phyloP scores from a whole-genome alignment of 768 basidiomycete genomes.

The Amanita pallidorosea region DNA sequence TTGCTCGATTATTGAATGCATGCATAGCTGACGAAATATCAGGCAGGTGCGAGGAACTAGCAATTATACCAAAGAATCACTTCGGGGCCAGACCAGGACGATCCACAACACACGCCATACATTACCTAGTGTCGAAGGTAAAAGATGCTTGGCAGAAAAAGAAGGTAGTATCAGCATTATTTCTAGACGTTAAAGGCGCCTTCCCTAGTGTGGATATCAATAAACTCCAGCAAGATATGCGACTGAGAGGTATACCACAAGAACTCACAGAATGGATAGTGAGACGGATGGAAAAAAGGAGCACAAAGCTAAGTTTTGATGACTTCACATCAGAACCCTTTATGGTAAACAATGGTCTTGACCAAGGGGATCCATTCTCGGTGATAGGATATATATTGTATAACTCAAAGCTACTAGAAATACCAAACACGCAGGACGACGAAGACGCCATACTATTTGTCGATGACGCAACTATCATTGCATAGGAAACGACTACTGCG shows the following conservation, averaged over 20 bases:
- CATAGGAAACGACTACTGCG: neutral
- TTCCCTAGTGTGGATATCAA: constrained; percentile 9
- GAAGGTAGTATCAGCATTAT: constrained; percentile 5
- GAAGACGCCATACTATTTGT: neutral
- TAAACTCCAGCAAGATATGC: neutral
- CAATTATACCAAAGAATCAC: neutral
- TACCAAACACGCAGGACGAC: neutral
- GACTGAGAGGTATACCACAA: neutral
- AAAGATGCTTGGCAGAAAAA: constrained; percentile 3
- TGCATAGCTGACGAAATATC: constrained; percentile 2
- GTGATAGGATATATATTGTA: constrained; percentile 7
- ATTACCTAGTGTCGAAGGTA: neutral
- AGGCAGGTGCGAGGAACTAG: neutral
- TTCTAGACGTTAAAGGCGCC: constrained; percentile 8
- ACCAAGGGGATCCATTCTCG: constrained; percentile 8
- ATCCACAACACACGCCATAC: neutral
- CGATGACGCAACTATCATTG: neutral
- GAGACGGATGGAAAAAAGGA: neutral
- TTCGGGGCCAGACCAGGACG: neutral
- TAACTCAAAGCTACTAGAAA: neutral
- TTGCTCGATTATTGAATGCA: neutral
- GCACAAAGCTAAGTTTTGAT: constrained; percentile 8
- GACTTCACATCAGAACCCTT: constrained; percentile 7
- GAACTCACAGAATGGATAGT: neutral
- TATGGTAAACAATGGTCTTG: constrained; percentile 3